Evolutionary conservation across 495 filamentous ascomycete species (phyloP), one percentile per base, ranked within the genome.

Genomic region (Lophiotrema nucula): DNA sequence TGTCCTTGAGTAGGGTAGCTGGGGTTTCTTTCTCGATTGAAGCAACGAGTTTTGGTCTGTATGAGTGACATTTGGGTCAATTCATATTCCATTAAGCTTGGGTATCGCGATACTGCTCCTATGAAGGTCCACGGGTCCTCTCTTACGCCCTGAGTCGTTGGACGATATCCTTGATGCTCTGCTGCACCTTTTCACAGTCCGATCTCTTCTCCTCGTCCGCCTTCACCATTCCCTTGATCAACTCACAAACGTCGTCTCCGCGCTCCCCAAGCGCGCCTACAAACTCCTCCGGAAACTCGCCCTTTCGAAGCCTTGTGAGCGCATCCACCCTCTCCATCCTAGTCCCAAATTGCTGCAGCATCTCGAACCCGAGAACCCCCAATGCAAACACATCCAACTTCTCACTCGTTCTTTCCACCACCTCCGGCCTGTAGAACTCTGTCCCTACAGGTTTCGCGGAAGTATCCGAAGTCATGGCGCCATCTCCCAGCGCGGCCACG

Each of bases 331-430:
- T 19, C 38, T 67, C 65, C 60, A 57, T 64, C 13, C 64, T 53
- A 0, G 74, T 77, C 4, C 38, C 50, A 48, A 72, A 75, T 38
- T 35, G 51, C 18, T 48, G 64, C 19, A 73, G 28, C 24, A 76
- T 52, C 63, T 77, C 74, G 39, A 75, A 70, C 3, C 62, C 62
- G 18, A 77, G 66, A 13, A 77, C 63, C 8, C 74, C 74, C 6
- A 77, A 48, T 12, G 71, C 66, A 47, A 65, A 78, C 0, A 77
- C 65, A 57, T 78, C 76, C 33, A 74, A 57, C 47, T 73, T 69
- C 41, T 67, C 56, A 28, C 52, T 63, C 3, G 52, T 45, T 13
- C 25, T 5, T 22, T 33, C 19, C 24, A 21, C 38, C 6, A 10
- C 26, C n/a, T 49, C 37, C 21, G 75, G 72, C 3, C 65, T 41